These are phyloP conservation scores for Arachnomyces sp. DNA, from an alignment of 2,329 filamentous ascomycete genomes.

Conservation along the genomic window DNA sequence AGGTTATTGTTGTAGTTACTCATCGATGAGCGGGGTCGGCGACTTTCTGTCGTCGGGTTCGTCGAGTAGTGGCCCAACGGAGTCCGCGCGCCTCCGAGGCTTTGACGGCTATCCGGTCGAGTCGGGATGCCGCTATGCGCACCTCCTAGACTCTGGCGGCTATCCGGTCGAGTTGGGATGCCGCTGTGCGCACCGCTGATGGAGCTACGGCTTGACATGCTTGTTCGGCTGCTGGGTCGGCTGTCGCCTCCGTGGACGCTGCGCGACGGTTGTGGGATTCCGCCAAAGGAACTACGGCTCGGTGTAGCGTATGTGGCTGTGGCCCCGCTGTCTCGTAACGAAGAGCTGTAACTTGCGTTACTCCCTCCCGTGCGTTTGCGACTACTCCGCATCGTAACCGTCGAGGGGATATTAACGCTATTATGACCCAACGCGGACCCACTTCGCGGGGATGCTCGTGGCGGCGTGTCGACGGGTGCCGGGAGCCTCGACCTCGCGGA, in stretches of 20 bases:
- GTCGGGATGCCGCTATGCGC: slow-evolving; percentile 32
- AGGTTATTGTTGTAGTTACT: slow-evolving; percentile 53
- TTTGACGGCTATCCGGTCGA: slow-evolving; percentile 58
- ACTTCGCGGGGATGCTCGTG: slow-evolving; percentile 66
- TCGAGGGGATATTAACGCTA: slow-evolving; percentile 42
- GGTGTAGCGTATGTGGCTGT: slow-evolving; percentile 27
- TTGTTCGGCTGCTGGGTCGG: slow-evolving; percentile 67
- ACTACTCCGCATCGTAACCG: slow-evolving; percentile 46
- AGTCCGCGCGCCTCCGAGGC: slow-evolving; percentile 52
- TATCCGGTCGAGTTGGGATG: slow-evolving; percentile 52
- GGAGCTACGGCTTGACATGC: slow-evolving; percentile 41
- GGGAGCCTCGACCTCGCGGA: slow-evolving; percentile 86
- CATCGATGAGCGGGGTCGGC: slow-evolving; percentile 63
- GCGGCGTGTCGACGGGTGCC: slow-evolving; percentile 67
- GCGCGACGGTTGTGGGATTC: slow-evolving; percentile 12
- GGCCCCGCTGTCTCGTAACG: slow-evolving; percentile 27
- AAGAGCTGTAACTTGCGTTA: slow-evolving; percentile 32
- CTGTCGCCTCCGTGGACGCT: slow-evolving; percentile 39
- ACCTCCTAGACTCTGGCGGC: slow-evolving; percentile 54
- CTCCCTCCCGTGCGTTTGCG: slow-evolving; percentile 36
- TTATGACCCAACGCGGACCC: slow-evolving; percentile 41
- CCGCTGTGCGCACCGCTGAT: slow-evolving; percentile 21
- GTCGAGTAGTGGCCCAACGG: slow-evolving; percentile 51
- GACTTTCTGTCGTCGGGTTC: slow-evolving; percentile 39
- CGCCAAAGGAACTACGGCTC: slow-evolving; percentile 42